Base-by-base conservation (phyloP, 192 early-diverging fungal genomes). In the Kickxella alabastrina region DNA sequence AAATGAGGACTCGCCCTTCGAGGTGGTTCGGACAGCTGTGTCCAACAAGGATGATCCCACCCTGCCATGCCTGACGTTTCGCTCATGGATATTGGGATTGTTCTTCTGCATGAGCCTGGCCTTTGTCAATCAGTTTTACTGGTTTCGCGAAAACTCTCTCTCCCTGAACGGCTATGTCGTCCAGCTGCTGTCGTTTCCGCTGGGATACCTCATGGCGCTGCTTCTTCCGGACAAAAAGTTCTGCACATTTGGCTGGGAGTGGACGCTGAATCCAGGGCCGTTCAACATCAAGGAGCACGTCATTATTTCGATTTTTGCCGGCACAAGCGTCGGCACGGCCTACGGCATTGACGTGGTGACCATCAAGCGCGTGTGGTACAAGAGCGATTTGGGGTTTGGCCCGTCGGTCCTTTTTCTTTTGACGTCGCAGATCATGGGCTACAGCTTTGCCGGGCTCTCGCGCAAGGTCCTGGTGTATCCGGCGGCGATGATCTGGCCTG, bases 221-320 rank as follows among this genome's bases (percentile, higher is more conserved):
- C 49, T 83, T 10, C 51, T 91, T 38, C 87, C 88, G 10, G 70
- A 68, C 13, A 55, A 59, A 19, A 76, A 66, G 15, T 62, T 84
- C 50, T 38, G 43, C n/a, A 40, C 79, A 0, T 82, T 83, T 54
- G 73, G 81, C 14, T 70, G 49, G 50, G 41, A 61, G 28, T 77
- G 74, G 74, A 47, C 74, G n/a, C 78, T 91, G 26, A 94, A 94
- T 53, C 86, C 88, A 0, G 92, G 92, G 0, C 91, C 86, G 13
- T 94, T 93, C 75, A 83, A 78, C 53, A 83, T 91, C 57, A 96
- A 96, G 64, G 93, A 92, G 52, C 89, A 92, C 58, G 90, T 87
- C 2, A 73, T 95, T 14, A 87, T 91, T 24, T 83, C 82, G 14
- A 79, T 92, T 41, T 85, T 91, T 64, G 85, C 84, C 32, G 83